Conservation (phyloP, 768 basidiomycete genomes). For the Trametes villosa region DNA sequence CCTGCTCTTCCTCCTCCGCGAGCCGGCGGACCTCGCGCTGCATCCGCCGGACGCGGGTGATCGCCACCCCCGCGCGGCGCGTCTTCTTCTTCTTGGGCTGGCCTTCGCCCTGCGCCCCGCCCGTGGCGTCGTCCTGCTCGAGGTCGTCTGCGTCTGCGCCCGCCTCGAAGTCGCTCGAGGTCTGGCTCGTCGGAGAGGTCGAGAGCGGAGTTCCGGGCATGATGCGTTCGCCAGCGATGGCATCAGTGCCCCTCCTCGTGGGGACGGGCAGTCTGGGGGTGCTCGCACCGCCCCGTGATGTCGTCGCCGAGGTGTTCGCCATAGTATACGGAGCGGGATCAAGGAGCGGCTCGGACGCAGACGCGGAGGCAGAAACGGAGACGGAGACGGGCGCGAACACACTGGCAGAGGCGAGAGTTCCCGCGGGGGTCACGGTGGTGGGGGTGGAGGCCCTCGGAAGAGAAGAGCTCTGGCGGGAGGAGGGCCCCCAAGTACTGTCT, state of each 20-base stretch:
- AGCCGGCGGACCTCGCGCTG: constrained; percentile 24
- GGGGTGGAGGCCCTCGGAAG: constrained; percentile 21
- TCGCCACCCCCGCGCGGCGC: constrained; percentile 20
- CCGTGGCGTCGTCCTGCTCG: constrained; percentile 17
- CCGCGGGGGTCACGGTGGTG: constrained; percentile 6
- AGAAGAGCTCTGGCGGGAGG: constrained; percentile 15
- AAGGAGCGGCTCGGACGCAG: not conserved
- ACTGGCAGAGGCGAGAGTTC: constrained; percentile 9
- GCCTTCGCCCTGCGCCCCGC: constrained; percentile 10
- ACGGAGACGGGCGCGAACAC: not conserved
- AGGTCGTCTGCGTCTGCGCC: constrained; percentile 17
- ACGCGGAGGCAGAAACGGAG: constrained; percentile 1
- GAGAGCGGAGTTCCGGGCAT: constrained; percentile 18
- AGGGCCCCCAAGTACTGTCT: constrained; percentile 19
- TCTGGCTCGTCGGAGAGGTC: constrained; percentile 13
- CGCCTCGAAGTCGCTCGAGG: constrained; percentile 10
- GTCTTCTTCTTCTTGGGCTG: constrained; percentile 27
- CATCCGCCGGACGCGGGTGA: constrained; percentile 22
- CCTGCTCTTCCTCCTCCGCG: constrained; percentile 17
- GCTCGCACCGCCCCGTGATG: constrained; percentile 12
- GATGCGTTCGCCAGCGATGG: constrained; percentile 19
- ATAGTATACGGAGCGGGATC: constrained; percentile 5
- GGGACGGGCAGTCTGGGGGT: constrained; percentile 14
- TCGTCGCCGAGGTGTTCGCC: constrained; percentile 15
- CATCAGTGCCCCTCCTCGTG: constrained; percentile 20